A percentile compares a stretch with the other conserved stretches of the same genome.
Conservation (phyloP, 306 rosid genomes). For the Rosa rugosa region DNA sequence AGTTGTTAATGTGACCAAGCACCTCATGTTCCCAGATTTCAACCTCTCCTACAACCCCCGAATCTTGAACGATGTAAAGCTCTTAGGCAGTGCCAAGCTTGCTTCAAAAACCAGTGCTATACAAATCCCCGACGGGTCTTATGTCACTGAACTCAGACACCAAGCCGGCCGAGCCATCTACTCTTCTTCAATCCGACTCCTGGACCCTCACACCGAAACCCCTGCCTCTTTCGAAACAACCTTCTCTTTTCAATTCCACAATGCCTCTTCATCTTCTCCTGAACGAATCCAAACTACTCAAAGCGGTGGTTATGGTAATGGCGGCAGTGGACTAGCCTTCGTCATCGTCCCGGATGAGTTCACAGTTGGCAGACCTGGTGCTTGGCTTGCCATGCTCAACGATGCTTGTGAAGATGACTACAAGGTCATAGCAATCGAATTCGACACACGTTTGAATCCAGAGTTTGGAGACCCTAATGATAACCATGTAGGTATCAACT, state of each 20-base stretch:
- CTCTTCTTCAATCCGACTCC: conserved; percentile 59
- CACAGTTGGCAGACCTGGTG: conserved; percentile 78
- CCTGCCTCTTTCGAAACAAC: conserved; percentile 72
- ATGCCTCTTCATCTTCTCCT: conserved; percentile 17
- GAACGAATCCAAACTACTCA: not conserved
- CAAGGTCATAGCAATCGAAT: conserved; percentile 64
- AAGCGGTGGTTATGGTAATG: conserved; percentile 12
- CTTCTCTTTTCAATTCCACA: conserved; percentile 58
- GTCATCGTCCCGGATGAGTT: conserved; percentile 81
- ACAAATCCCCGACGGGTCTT: conserved; percentile 63
- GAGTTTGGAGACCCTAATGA: conserved; percentile 79
- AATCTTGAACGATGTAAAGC: conserved; percentile 51
- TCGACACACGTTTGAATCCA: conserved; percentile 59
- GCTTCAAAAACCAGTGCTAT: conserved; percentile 47
- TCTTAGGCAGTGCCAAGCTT: conserved; percentile 66
- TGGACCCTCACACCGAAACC: conserved; percentile 51
- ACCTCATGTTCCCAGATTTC: conserved; percentile 58
- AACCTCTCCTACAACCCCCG: conserved; percentile 43
- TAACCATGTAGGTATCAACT: conserved; percentile 71
- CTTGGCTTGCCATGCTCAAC: conserved; percentile 84
- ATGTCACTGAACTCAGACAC: conserved; percentile 41
- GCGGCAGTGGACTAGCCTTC: conserved; percentile 76
- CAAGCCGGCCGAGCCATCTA: conserved; percentile 76
- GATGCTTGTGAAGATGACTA: conserved; percentile 69
- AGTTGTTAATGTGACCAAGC: conserved; percentile 51